Conservation (phyloP, 1,284 basidiomycete species). For the Ganoderma leucocontextum region DNA sequence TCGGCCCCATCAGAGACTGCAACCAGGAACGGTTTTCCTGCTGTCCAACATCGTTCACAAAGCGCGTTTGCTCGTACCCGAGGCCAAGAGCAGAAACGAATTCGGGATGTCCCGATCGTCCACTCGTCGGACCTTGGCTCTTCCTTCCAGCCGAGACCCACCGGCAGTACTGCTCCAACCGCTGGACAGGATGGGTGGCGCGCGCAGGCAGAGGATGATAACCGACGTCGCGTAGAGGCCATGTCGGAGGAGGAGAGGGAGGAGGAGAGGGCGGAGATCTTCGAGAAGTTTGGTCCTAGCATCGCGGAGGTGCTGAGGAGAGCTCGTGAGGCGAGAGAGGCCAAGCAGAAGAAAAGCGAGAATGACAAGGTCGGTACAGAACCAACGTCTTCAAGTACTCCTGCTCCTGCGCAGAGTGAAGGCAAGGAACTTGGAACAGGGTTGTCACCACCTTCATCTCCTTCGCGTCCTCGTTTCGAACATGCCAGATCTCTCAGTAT, state of each 20-base stretch:
- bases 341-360: conserved; percentile 22
- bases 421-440: conserved; percentile 21
- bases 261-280: conserved; percentile 61
- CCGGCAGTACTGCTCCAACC: too few relatives aligned
- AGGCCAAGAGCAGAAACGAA: conserved; percentile 44
- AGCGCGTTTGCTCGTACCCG: conserved; percentile 64
- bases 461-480: conserved; percentile 29
- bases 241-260: conserved; percentile 59
- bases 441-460: conserved; percentile 22
- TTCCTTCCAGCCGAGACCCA: neutral
- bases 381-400: conserved; percentile 19
- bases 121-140: conserved; percentile 13
- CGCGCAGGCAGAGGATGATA: conserved; percentile 50
- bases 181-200: conserved; percentile 38
- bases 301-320: conserved; percentile 67
- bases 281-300: conserved; percentile 71
- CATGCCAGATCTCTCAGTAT: conserved; percentile 36
- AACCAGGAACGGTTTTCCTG: conserved; percentile 59
- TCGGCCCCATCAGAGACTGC: conserved; percentile 42
- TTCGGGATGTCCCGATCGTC: conserved; percentile 30
- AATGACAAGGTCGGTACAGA: conserved; percentile 24
- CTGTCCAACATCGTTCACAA: conserved; percentile 67
- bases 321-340: conserved; percentile 48
- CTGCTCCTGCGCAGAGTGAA: conserved; percentile 15
- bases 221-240: conserved; percentile 48